phyloP scores from a whole-genome alignment of 2,329 filamentous ascomycete genomes.

The Colletotrichum lupini region DNA sequence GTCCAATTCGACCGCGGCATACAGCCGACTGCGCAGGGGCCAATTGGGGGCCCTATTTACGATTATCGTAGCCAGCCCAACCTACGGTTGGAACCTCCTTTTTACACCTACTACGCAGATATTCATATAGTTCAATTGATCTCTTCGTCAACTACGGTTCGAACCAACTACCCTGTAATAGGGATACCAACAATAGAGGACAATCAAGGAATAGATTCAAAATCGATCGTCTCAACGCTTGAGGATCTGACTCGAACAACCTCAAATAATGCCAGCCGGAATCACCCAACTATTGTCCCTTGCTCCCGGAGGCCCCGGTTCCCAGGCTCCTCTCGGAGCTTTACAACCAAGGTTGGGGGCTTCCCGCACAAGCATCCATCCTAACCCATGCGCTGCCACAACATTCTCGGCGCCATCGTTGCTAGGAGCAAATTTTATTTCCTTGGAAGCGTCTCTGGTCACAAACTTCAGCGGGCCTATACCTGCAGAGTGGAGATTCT shows the following conservation, averaged over 20 bases:
- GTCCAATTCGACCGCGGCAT: too few species aligned
- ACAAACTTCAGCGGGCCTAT: conserved; percentile 5
- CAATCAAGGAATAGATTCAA: background rate
- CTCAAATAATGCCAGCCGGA: background rate
- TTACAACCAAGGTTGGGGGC: background rate
- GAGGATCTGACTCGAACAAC: background rate
- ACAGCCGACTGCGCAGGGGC: too few species aligned
- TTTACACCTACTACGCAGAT: too few species aligned
- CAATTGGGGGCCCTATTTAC: too few species aligned
- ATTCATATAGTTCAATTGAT: too few species aligned
- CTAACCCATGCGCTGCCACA: background rate
- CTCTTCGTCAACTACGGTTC: too few species aligned
- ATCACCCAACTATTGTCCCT: background rate
- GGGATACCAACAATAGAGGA: too few species aligned
- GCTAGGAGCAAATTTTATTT: conserved; percentile 5
- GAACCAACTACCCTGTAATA: too few species aligned
- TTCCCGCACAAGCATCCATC: background rate
- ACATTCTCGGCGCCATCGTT: background rate
- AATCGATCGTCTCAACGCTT: background rate
- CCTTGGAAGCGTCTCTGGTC: background rate
- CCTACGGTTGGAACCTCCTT: too few species aligned
- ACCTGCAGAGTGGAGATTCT: conserved; percentile 6
- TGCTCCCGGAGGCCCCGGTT: background rate
- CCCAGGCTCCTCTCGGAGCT: background rate
- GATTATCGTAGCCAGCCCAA: too few species aligned